Conservation (phyloP, 176 grass and related monocot species). For the Carex scoparia region DNA sequence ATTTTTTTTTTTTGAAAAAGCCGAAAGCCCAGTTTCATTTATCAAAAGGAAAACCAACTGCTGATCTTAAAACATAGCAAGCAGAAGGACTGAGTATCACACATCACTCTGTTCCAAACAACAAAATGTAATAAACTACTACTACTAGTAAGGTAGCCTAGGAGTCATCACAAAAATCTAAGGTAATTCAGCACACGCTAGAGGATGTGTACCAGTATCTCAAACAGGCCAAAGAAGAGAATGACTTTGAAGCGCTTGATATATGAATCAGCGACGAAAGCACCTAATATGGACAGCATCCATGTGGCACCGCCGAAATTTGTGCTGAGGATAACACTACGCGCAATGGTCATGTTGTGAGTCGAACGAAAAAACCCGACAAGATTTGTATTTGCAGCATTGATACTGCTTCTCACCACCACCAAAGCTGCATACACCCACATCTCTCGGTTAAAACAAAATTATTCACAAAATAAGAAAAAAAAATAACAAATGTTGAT, state of each 20-base stretch:
- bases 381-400: conserved; percentile 21
- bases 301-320: background rate
- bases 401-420: conserved; percentile 23
- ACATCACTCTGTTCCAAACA: no score
- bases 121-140: no score
- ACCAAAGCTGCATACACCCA: conserved; percentile 5
- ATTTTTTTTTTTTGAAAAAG: no score
- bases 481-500: background rate
- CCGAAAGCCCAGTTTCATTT: no score
- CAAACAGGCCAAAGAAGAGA: background rate
- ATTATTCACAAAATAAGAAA: background rate
- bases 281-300: conserved; percentile 16
- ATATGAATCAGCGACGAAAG: conserved; percentile 6
- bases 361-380: conserved; percentile 17
- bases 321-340: conserved; percentile 18
- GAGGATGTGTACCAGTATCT: conserved; percentile 5
- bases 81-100: no score
- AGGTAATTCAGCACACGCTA: no score
- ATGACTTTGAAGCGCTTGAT: conserved; percentile 23
- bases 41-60: no score
- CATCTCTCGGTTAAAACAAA: background rate
- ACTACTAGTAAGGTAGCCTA: no score
- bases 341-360: conserved; percentile 15
- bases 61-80: no score
- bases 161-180: no score